Evolutionary conservation across 306 rosid species (phyloP), one percentile per base, ranked within the genome.

Genomic region (Gastrolobium villosum): DNA sequence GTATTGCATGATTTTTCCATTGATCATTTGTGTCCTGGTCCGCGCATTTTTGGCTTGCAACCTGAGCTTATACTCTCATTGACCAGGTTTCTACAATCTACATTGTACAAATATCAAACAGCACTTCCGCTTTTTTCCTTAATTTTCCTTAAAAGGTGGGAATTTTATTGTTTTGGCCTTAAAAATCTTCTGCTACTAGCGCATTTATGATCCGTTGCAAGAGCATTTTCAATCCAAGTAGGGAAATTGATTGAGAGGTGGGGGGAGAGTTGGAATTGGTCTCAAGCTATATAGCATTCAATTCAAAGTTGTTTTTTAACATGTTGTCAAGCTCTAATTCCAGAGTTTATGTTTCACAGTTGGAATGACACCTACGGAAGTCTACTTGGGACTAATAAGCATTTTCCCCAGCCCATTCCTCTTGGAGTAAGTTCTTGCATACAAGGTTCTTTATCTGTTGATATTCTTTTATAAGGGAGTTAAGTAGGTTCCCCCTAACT

Each of bases 291-390:
- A n/a, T 49, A 50, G 57, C 41, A 50, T 52, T 65, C 55, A 31
- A 57, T 74, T 74, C 60, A n/a, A 74, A 37, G 75, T 65, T 39
- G 43, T 37, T 31, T 75, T 30, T 65, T 41, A 36, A 65, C 37
- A 39, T 40, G 56, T 48, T 69, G 32, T 54, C 41, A 48, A 10
- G 53, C 80, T 74, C 63, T 75, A 65, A 82, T 39, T 62, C 74
- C 65, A 6, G 30, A 56, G 70, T 52, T 73, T 44, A 48, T 73
- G 46, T 60, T 80, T n/a, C 73, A 71, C 84, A 95, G 99, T 84
- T 91, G 91, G 89, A 85, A 91, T 64, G 89, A 89, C 40, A 85
- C 89, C 77, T 93, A 89, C n/a, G 96, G 87, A 64, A 90, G 83
- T 78, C 80, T 95, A 74, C 87, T 95, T 62, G 87, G 86, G 40